Percentiles rank a stretch among this genome's conserved stretches.
These are phyloP conservation scores for Nitzschia sp. DNA, from an alignment of 108 stramenopile species.

Conservation along the genomic window DNA sequence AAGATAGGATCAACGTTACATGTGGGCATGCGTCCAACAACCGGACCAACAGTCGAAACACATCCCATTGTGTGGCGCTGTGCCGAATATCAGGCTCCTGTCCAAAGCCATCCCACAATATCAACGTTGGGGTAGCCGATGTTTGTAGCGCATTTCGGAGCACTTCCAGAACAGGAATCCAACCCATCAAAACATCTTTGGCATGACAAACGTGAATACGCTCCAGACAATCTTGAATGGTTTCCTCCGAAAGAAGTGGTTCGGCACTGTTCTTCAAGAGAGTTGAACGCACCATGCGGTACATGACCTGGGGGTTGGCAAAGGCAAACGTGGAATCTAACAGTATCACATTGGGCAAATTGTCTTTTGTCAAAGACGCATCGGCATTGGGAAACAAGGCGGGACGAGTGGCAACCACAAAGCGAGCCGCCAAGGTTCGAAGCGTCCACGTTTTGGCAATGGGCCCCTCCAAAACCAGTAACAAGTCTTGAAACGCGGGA, in stretches of 20 bases:
- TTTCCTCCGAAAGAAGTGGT: slow-evolving; percentile 11
- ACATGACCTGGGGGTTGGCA: slow-evolving; percentile 8
- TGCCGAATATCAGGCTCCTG: slow-evolving; percentile 1
- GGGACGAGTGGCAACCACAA: slow-evolving; percentile 38
- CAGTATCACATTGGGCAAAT: slow-evolving; percentile 32
- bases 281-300: slow-evolving; percentile 21
- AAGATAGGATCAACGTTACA: slow-evolving; percentile 10
- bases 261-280: slow-evolving; percentile 11
- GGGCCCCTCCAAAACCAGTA: slow-evolving; percentile 24
- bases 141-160: slow-evolving; percentile 10
- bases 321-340: slow-evolving; percentile 32
- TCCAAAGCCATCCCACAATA: slow-evolving; percentile 44
- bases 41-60: slow-evolving; percentile 21
- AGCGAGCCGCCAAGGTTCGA: slow-evolving; percentile 40
- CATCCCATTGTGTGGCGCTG: slow-evolving; percentile 9
- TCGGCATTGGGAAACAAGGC: slow-evolving; percentile 13
- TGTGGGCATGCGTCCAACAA: slow-evolving; percentile 17
- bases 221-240: slow-evolving; percentile 27
- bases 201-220: slow-evolving; percentile 28
- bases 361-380: background rate
- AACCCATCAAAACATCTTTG: background rate
- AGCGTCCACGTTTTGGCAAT: slow-evolving; percentile 43
- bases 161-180: slow-evolving; percentile 30
- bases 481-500: background rate
- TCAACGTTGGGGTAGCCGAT: slow-evolving; percentile 20